Base-by-base conservation (phyloP, 2,329 filamentous ascomycete species). In the Botrytis galanthina region DNA sequence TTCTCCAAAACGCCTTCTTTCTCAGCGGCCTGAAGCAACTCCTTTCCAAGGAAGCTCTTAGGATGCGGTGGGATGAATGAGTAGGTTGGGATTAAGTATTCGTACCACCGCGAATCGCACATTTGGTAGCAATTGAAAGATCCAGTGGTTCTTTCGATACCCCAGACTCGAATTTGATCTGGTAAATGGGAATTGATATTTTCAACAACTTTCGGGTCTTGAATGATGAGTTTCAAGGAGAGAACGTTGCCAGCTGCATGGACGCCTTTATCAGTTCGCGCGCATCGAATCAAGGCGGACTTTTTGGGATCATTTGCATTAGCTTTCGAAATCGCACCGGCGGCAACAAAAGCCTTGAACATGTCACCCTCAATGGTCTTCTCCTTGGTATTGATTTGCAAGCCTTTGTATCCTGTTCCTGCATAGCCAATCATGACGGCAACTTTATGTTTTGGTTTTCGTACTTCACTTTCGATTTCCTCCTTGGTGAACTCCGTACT, bases 221-320 rank as follows among this genome's bases (percentile, higher is more conserved):
- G 95, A 66, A 98, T 91, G 79, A 99, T 98, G 78, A 99, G 86
- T 85, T 99, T 99, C 79, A 98, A 83, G 46, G 94, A 97, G 75
- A 98, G 93, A 80, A 98, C 91, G 80, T 98, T 98, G 70, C 95
- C 96, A 1, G 95, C 95, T 1, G 95, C 95, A 82, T 98, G 95
- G 2, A 98, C 95, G 72, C 96, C 96, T 85, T 98, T 99, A 84
- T 99, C 96, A 0, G 96, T 99, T 76, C 96, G 89, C 6, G 96
- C 96, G 82, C 96, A 99, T 76, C 96, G 92, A 71, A 97, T 93
- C 64, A 99, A 88, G 70, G 94, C 95, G 2, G 94, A 97, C 83
- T 99, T 99, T 83, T 97, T 97, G 6, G 95, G 96, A 81, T 99
- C 96, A 78, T 97, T 91, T 35, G 96, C 96, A 81, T 99, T 99